A percentile compares a stretch with the other conserved stretches of the same genome.
Conservation (phyloP, 192 early-diverging fungal genomes). For the Piromyces sp. region DNA sequence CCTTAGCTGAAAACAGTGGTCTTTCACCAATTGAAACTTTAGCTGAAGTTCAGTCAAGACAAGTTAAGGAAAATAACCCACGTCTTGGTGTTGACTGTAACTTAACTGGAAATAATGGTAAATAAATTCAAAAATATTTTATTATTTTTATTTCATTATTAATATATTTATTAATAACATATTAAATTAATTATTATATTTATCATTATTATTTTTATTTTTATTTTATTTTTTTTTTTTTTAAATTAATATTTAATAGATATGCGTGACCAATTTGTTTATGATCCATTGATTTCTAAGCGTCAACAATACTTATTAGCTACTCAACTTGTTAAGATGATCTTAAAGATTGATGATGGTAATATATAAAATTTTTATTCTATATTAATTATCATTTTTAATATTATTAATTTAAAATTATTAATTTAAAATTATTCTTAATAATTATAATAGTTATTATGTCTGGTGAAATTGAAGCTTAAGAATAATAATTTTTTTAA, state of each 20-base stretch:
- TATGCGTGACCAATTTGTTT: conserved; percentile 96
- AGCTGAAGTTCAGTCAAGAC: conserved; percentile 84
- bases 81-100: conserved; percentile 93
- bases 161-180: too few species aligned
- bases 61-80: conserved; percentile 69
- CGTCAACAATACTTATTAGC: conserved; percentile 94
- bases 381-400: background rate
- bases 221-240: too few species aligned
- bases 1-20: conserved; percentile 94
- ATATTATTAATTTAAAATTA: background rate
- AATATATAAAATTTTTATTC: background rate
- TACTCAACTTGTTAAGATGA: conserved; percentile 98
- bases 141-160: too few species aligned
- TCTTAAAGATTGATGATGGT: conserved; percentile 87
- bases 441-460: conserved; percentile 7
- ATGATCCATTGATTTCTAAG: conserved; percentile 98
- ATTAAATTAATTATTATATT: too few species aligned
- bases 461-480: conserved; percentile 4
- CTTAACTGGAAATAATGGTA: conserved; percentile 68
- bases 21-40: conserved; percentile 90
- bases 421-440: background rate
- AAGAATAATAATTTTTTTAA: background rate
- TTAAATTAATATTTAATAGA: conserved; percentile 34
- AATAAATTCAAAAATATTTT: too few species aligned
- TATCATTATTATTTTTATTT: too few species aligned